These are phyloP conservation scores for Penicillium sp. DNA, from an alignment of 2,329 filamentous ascomycete genomes.

Conservation along the genomic window DNA sequence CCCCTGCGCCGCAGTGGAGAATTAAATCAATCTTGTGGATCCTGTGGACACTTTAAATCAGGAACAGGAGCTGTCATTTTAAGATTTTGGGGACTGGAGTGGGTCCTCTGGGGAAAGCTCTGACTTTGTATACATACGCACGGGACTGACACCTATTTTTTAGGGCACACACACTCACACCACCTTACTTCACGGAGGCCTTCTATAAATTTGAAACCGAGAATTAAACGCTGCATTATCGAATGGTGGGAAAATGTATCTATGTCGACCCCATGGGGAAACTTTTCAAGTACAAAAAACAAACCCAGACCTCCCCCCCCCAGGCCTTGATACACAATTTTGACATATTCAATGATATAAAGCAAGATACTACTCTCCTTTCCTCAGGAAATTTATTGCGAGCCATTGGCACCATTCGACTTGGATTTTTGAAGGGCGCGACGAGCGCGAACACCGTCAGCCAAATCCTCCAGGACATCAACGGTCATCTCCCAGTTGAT, in stretches of 20 bases:
- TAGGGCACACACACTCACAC: background rate
- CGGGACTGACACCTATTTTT: background rate
- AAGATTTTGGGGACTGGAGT: conserved; percentile 3
- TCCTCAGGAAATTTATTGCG: conserved; percentile 18
- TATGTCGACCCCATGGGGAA: conserved; percentile 12
- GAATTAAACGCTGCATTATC: conserved; percentile 14
- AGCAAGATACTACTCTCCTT: background rate
- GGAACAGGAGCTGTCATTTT: conserved; percentile 10
- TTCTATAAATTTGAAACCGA: background rate
- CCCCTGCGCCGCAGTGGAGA: conserved; percentile 11
- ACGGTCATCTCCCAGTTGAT: conserved; percentile 90
- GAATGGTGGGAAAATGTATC: conserved; percentile 16
- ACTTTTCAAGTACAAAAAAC: background rate
- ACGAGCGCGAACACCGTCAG: conserved; percentile 75
- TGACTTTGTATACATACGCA: background rate
- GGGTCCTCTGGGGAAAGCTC: conserved; percentile 12
- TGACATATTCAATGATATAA: background rate
- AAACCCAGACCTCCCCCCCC: background rate
- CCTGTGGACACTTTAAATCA: conserved; percentile 6
- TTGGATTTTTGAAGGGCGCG: conserved; percentile 51
- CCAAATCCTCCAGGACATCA: conserved; percentile 77
- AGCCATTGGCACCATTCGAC: conserved; percentile 31
- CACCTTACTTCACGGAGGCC: background rate
- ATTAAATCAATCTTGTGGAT: conserved; percentile 5
- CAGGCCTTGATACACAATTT: conserved; percentile 3